phyloP scores from a whole-genome alignment of 192 early-diverging fungal genomes.

The Backusella parvicylindrica region DNA sequence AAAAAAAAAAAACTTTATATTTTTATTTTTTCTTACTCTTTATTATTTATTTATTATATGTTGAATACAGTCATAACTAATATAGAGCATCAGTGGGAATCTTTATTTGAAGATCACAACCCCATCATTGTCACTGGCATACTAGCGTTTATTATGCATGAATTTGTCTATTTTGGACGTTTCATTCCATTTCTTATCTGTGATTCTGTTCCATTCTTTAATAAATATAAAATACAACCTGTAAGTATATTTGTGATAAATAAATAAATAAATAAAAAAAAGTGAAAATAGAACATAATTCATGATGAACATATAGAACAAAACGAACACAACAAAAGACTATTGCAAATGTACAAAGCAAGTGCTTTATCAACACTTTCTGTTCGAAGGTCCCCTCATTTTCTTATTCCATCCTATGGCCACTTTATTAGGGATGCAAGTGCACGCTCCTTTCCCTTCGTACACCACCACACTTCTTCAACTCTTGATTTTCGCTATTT shows the following conservation, averaged over 20 bases:
- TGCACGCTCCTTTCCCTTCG: slow-evolving; percentile 79
- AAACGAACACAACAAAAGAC: slow-evolving; percentile 57
- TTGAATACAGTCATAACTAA: background rate
- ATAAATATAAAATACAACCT: slow-evolving; percentile 90
- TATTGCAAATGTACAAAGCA: slow-evolving; percentile 66
- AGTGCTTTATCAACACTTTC: slow-evolving; percentile 75
- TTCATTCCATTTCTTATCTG: slow-evolving; percentile 80
- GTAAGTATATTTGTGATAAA: no score
- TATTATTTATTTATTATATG: no score
- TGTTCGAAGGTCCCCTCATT: slow-evolving; percentile 87
- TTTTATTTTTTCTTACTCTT: background rate
- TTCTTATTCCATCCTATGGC: slow-evolving; percentile 83
- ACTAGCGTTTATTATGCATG: slow-evolving; percentile 82
- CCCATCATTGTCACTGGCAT: slow-evolving; percentile 67
- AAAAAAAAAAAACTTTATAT: background rate
- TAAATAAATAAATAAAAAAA: no score
- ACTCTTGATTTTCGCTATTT: slow-evolving; percentile 72
- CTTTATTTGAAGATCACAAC: slow-evolving; percentile 63
- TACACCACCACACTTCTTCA: slow-evolving; percentile 54
- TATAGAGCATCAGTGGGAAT: slow-evolving; percentile 56
- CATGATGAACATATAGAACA: slow-evolving; percentile 35
- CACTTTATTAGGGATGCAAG: slow-evolving; percentile 79
- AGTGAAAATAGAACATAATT: background rate
- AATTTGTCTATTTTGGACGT: slow-evolving; percentile 87
- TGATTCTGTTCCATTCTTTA: slow-evolving; percentile 82